Base-by-base conservation (phyloP, 768 basidiomycete species). In the Boletus rufocinnamomeus region DNA sequence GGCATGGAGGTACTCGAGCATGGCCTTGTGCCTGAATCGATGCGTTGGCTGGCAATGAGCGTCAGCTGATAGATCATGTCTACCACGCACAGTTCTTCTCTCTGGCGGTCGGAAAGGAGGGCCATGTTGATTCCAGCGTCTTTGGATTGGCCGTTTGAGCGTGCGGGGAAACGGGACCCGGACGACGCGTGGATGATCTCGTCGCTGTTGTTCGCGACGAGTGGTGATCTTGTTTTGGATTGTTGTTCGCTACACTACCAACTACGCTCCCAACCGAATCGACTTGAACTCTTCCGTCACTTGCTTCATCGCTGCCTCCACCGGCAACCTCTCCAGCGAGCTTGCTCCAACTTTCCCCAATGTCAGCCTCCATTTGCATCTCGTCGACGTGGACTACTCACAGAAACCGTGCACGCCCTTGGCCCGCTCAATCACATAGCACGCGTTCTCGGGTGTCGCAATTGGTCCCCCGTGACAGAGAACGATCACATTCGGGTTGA, bases 1-100 rank as follows among this genome's bases (percentile, higher is more conserved):
- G 62, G 84, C 77, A 69, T 86, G 81, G 56, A 90, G 79, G 72
- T 90, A 90, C 74, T 90, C 87, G 60, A 90, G 83, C 80, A 90
- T 89, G 63, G 88, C 85, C 76, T 87, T 89, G 77, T 90, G 86
- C 68, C 88, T 90, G 67, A 23, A 70, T 59, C 50, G 62, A 66
- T 65, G 28, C n/a, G 25, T 50, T 27, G 23, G 13, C n/a, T 52
- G 51, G 16, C 34, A 43, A 44, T 61, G 50, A 58, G 61, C 63
- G 57, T 57, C 46, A 44, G 55, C 32, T 43, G 28, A 40, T 45
- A 38, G 10, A 56, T 56, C 43, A 46, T 47, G 48, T 38, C 52
- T 52, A 50, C 50, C 50, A 77, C 79, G 68, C 72, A 79, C 78
- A 79, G 69, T 71, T 79, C 78, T 64, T 79, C 79, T 72, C 70